Percentiles rank a stretch among this genome's conserved stretches.
Conservation (phyloP, 129 eudicot species). For the Kitagawia praeruptora region DNA sequence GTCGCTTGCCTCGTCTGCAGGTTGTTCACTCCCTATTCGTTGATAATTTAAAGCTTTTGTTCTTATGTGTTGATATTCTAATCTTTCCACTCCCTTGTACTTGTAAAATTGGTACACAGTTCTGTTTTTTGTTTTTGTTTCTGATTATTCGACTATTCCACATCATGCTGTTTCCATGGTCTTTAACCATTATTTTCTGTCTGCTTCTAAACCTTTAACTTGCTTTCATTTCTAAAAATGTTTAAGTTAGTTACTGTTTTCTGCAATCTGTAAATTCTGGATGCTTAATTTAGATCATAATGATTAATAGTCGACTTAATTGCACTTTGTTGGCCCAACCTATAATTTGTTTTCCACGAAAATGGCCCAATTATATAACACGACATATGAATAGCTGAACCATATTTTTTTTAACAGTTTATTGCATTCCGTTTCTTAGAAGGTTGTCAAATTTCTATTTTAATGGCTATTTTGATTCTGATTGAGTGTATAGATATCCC, state of each 20-base stretch:
- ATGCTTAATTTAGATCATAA: not conserved
- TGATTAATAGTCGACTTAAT: not conserved
- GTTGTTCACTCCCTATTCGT: slow-evolving; percentile 30
- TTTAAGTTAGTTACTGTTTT: not conserved
- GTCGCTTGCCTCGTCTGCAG: slow-evolving; percentile 90
- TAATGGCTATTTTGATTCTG: no score
- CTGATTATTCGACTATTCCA: not conserved
- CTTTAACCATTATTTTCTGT: not conserved
- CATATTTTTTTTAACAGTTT: no score
- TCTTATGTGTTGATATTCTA: not conserved
- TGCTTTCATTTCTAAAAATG: not conserved
- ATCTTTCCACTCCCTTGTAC: not conserved
- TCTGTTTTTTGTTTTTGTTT: not conserved
- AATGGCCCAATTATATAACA: no score
- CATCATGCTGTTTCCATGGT: not conserved
- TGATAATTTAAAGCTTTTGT: not conserved
- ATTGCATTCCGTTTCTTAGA: no score
- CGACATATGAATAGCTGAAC: no score
- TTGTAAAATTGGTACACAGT: no score
- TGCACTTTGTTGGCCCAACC: no score
- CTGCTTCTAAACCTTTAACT: not conserved
- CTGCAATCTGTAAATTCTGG: not conserved
- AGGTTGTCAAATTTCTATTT: no score
- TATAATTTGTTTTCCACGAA: no score
- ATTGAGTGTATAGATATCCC: no score